Base-by-base conservation (phyloP, 2,329 filamentous ascomycete species). In the Colletotrichum higginsianum region DNA sequence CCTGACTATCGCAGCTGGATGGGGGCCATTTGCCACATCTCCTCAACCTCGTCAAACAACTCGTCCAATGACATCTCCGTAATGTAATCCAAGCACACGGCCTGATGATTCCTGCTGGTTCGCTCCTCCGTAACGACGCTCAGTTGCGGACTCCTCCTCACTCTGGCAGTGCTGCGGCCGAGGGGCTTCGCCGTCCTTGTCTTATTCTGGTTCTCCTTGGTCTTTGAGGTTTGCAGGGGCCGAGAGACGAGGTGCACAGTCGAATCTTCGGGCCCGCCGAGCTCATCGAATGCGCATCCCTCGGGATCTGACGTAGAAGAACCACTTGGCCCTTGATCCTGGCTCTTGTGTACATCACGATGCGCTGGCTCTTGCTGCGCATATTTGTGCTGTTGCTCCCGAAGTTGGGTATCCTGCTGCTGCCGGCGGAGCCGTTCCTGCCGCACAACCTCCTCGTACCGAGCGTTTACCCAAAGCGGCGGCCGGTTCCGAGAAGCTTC, bases 11-110 rank as follows among this genome's bases (percentile, higher is more conserved):
- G 21, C 53, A 8, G 35, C 44, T 44, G 26, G 16, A 35, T 42
- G 60, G 50, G n/a, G 50, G 47, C 66, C 26, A 26, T 49, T 35
- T 46, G 69, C 73, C 71, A 74, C 66, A 71, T 16, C 35, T 50
- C 38, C 63, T 73, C 73, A 23, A 74, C 71, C 55, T 74, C 66
- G n/a, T 74, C 71, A 8, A 73, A 38, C 16, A 67, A 52, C 47
- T 71, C 62, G 8, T 64, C 68, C 46, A 72, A 23, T 21, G 68
- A 40, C 50, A 72, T 16, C 6, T 64, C 60, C 11, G 69, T 40
- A 12, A 16, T 46, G 23, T 21, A 58, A 2, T 18, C 23, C 53
- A 30, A 26, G n/a, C 49, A 16, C 11, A 18, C 21, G 3, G 42
- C 35, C 6, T 11, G 30, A 9, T 40, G 9, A 12, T 52, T 30